phyloP scores from a whole-genome alignment of 2,329 filamentous ascomycete species.

The Botrytis porri region DNA sequence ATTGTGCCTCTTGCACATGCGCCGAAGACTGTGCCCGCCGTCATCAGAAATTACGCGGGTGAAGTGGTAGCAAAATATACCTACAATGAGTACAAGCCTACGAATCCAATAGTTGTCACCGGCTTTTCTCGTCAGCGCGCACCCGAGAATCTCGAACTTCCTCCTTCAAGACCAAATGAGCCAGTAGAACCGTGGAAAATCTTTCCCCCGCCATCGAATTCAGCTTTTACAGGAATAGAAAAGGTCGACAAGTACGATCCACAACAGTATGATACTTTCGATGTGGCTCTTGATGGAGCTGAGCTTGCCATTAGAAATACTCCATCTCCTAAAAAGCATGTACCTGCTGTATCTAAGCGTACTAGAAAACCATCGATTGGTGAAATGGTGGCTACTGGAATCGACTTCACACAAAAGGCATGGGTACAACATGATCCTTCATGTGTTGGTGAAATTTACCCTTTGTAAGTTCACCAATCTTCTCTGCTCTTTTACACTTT shows the following conservation, averaged over 20 bases:
- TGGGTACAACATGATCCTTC: constrained; percentile 15
- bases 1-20: neutral
- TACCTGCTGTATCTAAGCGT: neutral
- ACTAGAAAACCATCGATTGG: neutral
- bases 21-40: neutral
- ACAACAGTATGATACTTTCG: constrained; percentile 3
- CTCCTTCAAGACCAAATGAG: constrained; percentile 1
- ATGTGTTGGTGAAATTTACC: constrained; percentile 15
- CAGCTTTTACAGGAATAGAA: constrained; percentile 2
- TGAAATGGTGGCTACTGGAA: constrained; percentile 11
- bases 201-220: constrained; percentile 11
- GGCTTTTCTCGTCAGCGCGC: neutral
- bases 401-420: constrained; percentile 15
- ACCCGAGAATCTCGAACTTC: constrained; percentile 8
- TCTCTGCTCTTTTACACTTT: neutral
- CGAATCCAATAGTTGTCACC: neutral
- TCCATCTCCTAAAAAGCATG: neutral
- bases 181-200: neutral
- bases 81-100: neutral
- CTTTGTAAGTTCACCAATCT: neutral
- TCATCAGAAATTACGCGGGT: neutral
- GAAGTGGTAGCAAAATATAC: neutral
- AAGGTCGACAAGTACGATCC: constrained; percentile 11
- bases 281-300: constrained; percentile 17
- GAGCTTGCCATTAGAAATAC: constrained; percentile 5